Conservation (phyloP, 2,329 filamentous ascomycete genomes). For the Colletotrichum musae region DNA sequence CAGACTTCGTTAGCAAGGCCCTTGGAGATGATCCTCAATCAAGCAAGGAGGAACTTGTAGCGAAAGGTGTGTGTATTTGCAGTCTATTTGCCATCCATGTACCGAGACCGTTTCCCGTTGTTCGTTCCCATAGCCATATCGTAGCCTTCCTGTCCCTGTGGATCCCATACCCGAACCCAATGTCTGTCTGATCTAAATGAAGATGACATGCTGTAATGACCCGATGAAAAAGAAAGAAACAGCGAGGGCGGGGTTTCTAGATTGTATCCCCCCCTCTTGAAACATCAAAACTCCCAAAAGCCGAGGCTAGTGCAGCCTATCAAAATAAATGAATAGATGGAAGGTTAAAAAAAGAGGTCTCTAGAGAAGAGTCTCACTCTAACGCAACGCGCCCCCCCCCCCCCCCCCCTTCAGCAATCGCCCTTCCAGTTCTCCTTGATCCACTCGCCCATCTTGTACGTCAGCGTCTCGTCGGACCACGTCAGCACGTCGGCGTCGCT, state of each 20-base stretch:
- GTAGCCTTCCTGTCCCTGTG: neutral
- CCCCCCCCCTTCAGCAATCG: conserved; percentile 56
- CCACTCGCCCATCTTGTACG: conserved; percentile 70
- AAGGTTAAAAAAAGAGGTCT: too few relatives aligned
- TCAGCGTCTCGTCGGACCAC: conserved; percentile 70
- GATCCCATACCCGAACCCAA: neutral
- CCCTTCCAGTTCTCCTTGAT: conserved; percentile 71
- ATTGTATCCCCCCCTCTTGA: neutral
- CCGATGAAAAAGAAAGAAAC: neutral
- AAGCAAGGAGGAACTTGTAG: too few relatives aligned
- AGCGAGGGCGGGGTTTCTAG: neutral
- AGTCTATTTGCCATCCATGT: conserved; percentile 15
- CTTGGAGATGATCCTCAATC: too few relatives aligned
- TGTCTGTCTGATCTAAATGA: conserved; percentile 16
- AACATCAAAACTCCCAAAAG: conserved; percentile 17
- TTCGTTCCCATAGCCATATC: neutral
- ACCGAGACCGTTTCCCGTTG: conserved; percentile 5
- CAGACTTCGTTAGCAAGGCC: too few relatives aligned
- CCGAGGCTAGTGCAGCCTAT: too few relatives aligned
- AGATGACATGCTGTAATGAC: neutral
- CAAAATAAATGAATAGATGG: too few relatives aligned
- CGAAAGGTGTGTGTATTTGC: conserved; percentile 5
- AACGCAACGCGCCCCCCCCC: too few relatives aligned
- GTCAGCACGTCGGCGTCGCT: conserved; percentile 60
- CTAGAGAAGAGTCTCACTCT: too few relatives aligned